phyloP scores from a whole-genome alignment of 75 land plant species.

The Ceratopteris richardii region DNA sequence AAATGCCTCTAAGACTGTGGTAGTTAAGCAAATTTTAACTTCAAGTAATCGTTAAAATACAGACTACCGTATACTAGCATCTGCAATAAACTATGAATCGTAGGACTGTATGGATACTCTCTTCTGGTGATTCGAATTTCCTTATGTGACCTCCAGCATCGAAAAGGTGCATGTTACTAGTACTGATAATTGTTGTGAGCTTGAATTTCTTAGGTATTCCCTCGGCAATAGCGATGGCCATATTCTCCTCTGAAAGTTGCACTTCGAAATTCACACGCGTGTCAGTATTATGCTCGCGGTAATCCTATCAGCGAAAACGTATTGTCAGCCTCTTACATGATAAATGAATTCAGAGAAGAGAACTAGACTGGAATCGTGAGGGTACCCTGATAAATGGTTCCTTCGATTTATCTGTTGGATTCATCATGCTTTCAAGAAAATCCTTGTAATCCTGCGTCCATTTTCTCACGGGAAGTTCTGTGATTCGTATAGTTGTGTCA shows the following conservation, averaged over 20 bases:
- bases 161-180: conserved; percentile 95
- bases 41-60: no score
- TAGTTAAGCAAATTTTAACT: no score
- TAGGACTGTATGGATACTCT: conserved; percentile 79
- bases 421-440: conserved; percentile 60
- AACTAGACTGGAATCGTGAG: background rate
- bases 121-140: conserved; percentile 89
- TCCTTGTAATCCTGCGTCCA: conserved; percentile 96
- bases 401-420: conserved; percentile 53
- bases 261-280: conserved; percentile 67
- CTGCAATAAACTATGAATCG: no score
- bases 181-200: conserved; percentile 86
- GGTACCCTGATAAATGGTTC: conserved; percentile 84
- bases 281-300: conserved; percentile 48
- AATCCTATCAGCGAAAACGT: conserved; percentile 40
- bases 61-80: no score
- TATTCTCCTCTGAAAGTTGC: conserved; percentile 52
- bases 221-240: conserved; percentile 62
- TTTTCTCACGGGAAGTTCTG: conserved; percentile 77
- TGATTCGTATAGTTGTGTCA: conserved; percentile 66
- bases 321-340: no score
- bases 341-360: no score
- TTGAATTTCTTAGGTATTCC: conserved; percentile 85
- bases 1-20: conserved; percentile 82
- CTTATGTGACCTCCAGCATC: conserved; percentile 70